Evolutionary conservation across 768 basidiomycete species (phyloP).

Genomic region (Coprinopsis sp.): DNA sequence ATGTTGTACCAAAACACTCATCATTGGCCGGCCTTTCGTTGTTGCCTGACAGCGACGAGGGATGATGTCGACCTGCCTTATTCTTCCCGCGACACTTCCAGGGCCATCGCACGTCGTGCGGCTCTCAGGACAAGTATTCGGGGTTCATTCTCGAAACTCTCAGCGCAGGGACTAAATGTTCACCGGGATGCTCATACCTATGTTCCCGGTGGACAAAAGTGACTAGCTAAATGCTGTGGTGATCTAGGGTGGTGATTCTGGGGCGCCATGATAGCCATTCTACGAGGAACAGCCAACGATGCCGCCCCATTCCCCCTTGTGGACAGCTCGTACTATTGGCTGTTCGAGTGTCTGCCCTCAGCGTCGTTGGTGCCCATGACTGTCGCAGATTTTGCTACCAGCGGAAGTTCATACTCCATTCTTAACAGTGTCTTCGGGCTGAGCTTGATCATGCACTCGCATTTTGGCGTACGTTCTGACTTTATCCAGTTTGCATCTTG

Average conservation of each 20-base stretch:
- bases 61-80: conserved; percentile 50
- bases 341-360: conserved; percentile 89
- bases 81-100: conserved; percentile 46
- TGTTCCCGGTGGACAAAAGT: conserved; percentile 71
- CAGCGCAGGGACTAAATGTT: conserved; percentile 31
- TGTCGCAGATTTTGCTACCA: conserved; percentile 78
- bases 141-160: conserved; percentile 28
- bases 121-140: conserved; percentile 34
- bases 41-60: conserved; percentile 18
- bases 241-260: not conserved
- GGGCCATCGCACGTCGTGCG: conserved; percentile 38
- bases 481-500: not conserved
- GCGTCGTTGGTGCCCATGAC: conserved; percentile 87
- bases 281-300: conserved; percentile 92
- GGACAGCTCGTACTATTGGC: conserved; percentile 89
- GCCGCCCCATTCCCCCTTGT: conserved; percentile 81
- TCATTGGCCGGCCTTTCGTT: not conserved
- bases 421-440: conserved; percentile 87
- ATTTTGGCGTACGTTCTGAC: conserved; percentile 73
- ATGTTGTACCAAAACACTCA: not conserved
- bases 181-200: conserved; percentile 36
- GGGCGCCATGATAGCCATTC: conserved; percentile 76
- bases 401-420: conserved; percentile 71
- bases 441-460: conserved; percentile 88
- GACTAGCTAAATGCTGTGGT: not conserved